phyloP scores from a whole-genome alignment of 345 rosid species.

The Citrus australasica region DNA sequence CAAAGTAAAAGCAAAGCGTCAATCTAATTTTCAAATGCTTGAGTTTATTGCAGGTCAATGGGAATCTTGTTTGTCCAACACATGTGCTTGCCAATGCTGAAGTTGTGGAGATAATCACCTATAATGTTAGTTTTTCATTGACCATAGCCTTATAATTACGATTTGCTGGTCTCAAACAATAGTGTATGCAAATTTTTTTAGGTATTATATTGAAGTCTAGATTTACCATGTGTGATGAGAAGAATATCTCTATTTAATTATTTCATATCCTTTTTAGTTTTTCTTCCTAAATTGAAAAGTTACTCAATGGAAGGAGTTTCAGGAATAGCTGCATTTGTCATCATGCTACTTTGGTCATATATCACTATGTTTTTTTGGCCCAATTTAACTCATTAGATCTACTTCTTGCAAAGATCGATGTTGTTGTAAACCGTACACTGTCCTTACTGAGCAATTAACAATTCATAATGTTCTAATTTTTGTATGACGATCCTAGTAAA shows the following conservation, averaged over 20 bases:
- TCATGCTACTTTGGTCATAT: background rate
- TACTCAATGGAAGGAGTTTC: background rate
- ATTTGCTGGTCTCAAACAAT: slow-evolving; percentile 1
- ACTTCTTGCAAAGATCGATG: background rate
- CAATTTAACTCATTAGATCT: background rate
- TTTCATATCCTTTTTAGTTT: background rate
- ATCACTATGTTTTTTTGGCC: background rate
- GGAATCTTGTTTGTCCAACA: slow-evolving; percentile 83
- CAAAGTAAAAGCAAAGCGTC: background rate
- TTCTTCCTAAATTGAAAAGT: background rate
- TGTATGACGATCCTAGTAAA: background rate
- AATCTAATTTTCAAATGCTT: background rate
- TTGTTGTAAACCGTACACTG: background rate
- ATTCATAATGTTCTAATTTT: background rate
- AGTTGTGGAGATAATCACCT: slow-evolving; percentile 96
- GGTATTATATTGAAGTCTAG: background rate
- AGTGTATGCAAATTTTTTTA: background rate
- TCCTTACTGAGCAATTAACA: background rate
- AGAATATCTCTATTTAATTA: background rate
- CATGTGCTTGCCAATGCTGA: slow-evolving; percentile 92
- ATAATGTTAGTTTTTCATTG: slow-evolving; percentile 58
- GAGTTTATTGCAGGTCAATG: slow-evolving; percentile 74
- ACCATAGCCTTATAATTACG: slow-evolving; percentile 5
- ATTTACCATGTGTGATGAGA: background rate
- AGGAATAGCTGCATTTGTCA: background rate